Evolutionary conservation across 2,329 filamentous ascomycete species (phyloP).

Genomic region (Cladosporium sp.): DNA sequence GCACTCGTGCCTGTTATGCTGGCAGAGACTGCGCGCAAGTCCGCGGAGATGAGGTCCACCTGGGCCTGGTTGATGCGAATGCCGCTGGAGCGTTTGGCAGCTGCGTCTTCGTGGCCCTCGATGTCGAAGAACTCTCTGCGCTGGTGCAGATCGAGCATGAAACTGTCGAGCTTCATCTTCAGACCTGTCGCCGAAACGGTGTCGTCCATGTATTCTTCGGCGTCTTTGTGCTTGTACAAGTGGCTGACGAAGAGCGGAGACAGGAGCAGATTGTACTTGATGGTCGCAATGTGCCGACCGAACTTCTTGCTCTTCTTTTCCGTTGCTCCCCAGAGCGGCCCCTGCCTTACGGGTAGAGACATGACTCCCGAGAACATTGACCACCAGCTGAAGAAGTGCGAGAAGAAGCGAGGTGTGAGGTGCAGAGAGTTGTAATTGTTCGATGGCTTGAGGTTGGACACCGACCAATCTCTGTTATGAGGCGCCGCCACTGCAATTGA

Average conservation of each 20-base stretch:
- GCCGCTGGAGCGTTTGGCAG: constrained; percentile 73
- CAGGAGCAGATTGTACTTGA: constrained; percentile 92
- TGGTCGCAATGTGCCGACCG: constrained; percentile 90
- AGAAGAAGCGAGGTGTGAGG: constrained; percentile 91
- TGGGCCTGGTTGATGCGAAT: constrained; percentile 97
- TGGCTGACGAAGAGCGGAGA: constrained; percentile 93
- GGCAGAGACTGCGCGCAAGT: constrained; percentile 88
- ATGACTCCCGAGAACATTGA: constrained; percentile 91
- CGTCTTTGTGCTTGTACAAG: constrained; percentile 97
- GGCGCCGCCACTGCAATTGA: constrained; percentile 88
- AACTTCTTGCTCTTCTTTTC: constrained; percentile 99
- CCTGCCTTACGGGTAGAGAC: constrained; percentile 90
- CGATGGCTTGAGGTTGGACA: constrained; percentile 67
- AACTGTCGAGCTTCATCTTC: constrained; percentile 91
- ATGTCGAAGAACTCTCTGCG: constrained; percentile 85
- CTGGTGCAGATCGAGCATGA: constrained; percentile 95
- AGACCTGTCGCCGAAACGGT: constrained; percentile 89
- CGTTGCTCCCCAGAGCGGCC: constrained; percentile 79
- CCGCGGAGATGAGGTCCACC: constrained; percentile 82
- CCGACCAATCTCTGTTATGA: constrained; percentile 76
- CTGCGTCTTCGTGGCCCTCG: constrained; percentile 59
- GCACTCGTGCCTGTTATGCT: constrained; percentile 74
- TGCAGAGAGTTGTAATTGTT: constrained; percentile 96
- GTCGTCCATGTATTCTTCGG: constrained; percentile 72
- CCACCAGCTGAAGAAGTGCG: constrained; percentile 98